Base-by-base conservation (phyloP, 768 basidiomycete genomes). In the Lactarius quietus region DNA sequence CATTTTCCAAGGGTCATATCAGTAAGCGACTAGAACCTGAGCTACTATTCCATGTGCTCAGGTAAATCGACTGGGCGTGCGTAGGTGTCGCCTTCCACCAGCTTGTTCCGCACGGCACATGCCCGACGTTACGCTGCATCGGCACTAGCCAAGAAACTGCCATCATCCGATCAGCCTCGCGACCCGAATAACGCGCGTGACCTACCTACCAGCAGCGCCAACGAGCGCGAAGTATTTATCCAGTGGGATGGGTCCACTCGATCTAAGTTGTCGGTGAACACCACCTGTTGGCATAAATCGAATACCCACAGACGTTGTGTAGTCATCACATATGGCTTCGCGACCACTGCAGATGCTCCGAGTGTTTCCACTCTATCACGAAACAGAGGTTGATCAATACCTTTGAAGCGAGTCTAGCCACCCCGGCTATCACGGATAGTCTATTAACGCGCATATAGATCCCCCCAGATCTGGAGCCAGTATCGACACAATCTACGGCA, bases 291-390 rank as follows among this genome's bases (percentile, higher is more conserved):
- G 61, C 53, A 54, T 14, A 43, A 57, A 54, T 33, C 31, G 29
- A 53, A 36, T 53, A 54, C 31, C 26, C 12, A 3, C 45, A n/a
- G 7, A n/a, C 33, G 61, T 29, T 52, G 17, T 68, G 31, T 69
- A 98, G 95, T 73, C 93, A 96, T 73, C 86, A 94, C 71, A 84
- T 93, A 45, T 97, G 93, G 90, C 78, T 98, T 28, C 81, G 93
- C 52, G 96, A 98, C 72, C 95, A 98, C 69, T 98, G 96, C 73
- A 83, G 94, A 38, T 97, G 94, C 74, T 78, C 88, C 6, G 78
- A 84, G 57, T 96, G 94, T 75, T 95, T 92, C 72, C 95, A 98
- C 75, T 79, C 88, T 0, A 73, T 86, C 65, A 98, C 95, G 20
- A 95, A 93, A 72, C 96, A 98, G 75, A 82, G 95, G n/a, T 75